phyloP scores from a whole-genome alignment of 192 early-diverging fungal genomes.

The Rhizophagus clarus region DNA sequence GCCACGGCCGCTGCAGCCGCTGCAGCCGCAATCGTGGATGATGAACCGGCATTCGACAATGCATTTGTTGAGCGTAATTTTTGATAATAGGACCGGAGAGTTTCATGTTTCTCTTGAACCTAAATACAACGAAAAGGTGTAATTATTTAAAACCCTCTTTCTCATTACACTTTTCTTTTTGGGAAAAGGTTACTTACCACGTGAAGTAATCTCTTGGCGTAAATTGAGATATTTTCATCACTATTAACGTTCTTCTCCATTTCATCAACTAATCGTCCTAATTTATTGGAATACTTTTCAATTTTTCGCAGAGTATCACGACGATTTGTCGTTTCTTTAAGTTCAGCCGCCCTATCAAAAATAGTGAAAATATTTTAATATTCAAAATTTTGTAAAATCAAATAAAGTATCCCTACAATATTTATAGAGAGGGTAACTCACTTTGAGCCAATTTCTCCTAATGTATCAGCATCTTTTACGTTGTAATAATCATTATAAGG shows the following conservation, averaged over 20 bases:
- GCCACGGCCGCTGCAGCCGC: neutral
- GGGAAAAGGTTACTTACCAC: slow-evolving; percentile 31
- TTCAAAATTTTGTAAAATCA: neutral
- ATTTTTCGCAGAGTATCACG: slow-evolving; percentile 28
- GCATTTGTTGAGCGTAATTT: slow-evolving; percentile 29
- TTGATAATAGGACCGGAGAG: slow-evolving; percentile 27
- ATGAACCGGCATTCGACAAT: slow-evolving; percentile 12
- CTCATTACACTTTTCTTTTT: neutral
- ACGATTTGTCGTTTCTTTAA: slow-evolving; percentile 29
- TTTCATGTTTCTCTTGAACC: slow-evolving; percentile 31
- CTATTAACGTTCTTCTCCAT: slow-evolving; percentile 28
- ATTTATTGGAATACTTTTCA: slow-evolving; percentile 31
- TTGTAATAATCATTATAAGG: slow-evolving; percentile 46
- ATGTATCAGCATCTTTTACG: slow-evolving; percentile 45
- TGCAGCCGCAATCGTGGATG: neutral
- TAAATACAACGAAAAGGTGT: neutral
- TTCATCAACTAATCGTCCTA: slow-evolving; percentile 25
- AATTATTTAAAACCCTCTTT: neutral
- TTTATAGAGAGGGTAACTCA: neutral
- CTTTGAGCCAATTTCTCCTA: slow-evolving; percentile 33
- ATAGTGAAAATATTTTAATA: neutral
- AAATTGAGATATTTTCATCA: slow-evolving; percentile 42
- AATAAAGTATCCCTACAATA: neutral
- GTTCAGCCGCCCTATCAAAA: slow-evolving; percentile 4
- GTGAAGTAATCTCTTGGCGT: slow-evolving; percentile 44